These are phyloP conservation scores for Filobasidium uniguttulatum DNA, from an alignment of 1,284 basidiomycete genomes.

Conservation along the genomic window DNA sequence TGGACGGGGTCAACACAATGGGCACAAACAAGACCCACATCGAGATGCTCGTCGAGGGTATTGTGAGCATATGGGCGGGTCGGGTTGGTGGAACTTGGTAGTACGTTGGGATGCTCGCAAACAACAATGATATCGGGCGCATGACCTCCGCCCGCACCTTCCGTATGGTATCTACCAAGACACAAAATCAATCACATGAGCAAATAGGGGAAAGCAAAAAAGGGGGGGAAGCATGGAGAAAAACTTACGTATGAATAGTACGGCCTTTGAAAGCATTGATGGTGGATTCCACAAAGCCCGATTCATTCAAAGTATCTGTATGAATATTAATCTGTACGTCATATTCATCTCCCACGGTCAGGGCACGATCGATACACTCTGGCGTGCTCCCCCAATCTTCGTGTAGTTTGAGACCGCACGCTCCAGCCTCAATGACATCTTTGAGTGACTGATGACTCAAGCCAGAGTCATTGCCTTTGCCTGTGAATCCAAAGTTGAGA, in stretches of 20 bases:
- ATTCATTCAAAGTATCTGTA: slow-evolving; percentile 91
- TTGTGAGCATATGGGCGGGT: slow-evolving; percentile 85
- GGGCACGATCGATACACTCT: slow-evolving; percentile 59
- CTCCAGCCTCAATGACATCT: slow-evolving; percentile 78
- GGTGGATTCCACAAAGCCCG: slow-evolving; percentile 58
- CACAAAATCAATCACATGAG: not conserved
- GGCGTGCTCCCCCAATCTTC: slow-evolving; percentile 98
- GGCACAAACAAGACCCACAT: slow-evolving; percentile 51
- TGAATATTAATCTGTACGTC: slow-evolving; percentile 95
- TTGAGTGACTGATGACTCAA: slow-evolving; percentile 47
- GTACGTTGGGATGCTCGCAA: slow-evolving; percentile 73
- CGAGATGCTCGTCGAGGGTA: slow-evolving; percentile 92
- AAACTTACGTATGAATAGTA: slow-evolving; percentile 70
- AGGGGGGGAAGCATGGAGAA: not conserved
- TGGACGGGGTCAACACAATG: not conserved
- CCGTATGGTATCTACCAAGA: slow-evolving; percentile 57
- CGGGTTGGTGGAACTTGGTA: slow-evolving; percentile 97
- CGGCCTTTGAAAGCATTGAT: slow-evolving; percentile 78
- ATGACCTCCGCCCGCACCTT: slow-evolving; percentile 91
- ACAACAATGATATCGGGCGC: slow-evolving; percentile 97
- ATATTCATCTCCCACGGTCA: slow-evolving; percentile 77
- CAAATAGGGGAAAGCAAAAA: not conserved
- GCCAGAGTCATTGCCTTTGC: slow-evolving; percentile 86
- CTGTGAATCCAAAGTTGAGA: slow-evolving; percentile 86
- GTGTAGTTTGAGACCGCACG: slow-evolving; percentile 84